Conservation (phyloP, 2,329 filamentous ascomycete species). For the Fusarium palustre region DNA sequence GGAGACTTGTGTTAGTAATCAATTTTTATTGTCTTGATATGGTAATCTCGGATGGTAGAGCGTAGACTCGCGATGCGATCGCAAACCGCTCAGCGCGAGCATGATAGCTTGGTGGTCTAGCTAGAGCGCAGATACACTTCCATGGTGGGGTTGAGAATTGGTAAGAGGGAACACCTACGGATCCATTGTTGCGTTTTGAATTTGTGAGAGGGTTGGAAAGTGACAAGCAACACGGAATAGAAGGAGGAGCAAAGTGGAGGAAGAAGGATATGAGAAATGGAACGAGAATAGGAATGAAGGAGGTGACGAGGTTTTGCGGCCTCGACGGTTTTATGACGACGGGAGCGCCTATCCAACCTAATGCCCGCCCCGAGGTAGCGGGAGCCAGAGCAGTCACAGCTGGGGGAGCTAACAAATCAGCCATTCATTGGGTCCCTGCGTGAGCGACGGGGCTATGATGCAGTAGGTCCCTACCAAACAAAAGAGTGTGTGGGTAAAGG, state of each 20-base stretch:
- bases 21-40: background rate
- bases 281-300: conserved; percentile 19
- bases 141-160: conserved; percentile 44
- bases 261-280: conserved; percentile 33
- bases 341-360: conserved; percentile 34
- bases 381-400: conserved; percentile 6
- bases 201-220: conserved; percentile 23
- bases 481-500: conserved; percentile 33
- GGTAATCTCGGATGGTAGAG: background rate
- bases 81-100: conserved; percentile 36
- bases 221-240: conserved; percentile 15
- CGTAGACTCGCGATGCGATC: conserved; percentile 19
- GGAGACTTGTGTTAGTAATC: conserved; percentile 27
- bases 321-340: conserved; percentile 49
- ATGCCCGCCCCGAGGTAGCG: conserved; percentile 23
- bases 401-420: conserved; percentile 43
- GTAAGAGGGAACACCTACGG: conserved; percentile 42
- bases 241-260: conserved; percentile 22
- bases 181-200: conserved; percentile 43
- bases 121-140: conserved; percentile 16
- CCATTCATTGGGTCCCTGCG: conserved; percentile 33
- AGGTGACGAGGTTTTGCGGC: conserved; percentile 43
- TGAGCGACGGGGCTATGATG: conserved; percentile 49
- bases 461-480: conserved; percentile 36
- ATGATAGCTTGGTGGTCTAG: conserved; percentile 29